phyloP scores from a whole-genome alignment of 106 monocot species.

The Dioscorea alata region DNA sequence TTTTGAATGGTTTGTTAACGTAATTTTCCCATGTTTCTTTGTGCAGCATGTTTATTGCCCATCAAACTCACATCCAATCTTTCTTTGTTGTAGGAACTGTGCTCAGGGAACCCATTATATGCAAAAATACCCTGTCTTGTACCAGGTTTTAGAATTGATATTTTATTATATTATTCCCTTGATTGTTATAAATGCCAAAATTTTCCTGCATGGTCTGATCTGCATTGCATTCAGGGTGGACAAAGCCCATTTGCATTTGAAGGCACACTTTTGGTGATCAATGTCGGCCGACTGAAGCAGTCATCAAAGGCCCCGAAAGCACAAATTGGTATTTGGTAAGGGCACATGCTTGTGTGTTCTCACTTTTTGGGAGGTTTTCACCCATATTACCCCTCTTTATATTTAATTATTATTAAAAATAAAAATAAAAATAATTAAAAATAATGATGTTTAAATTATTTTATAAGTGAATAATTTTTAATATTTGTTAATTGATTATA shows the following conservation, averaged over 20 bases:
- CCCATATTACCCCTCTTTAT: no score
- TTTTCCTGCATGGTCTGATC: not conserved
- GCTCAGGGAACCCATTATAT: conserved; percentile 91
- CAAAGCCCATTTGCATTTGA: conserved; percentile 93
- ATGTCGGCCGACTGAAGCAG: conserved; percentile 75
- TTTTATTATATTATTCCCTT: not conserved
- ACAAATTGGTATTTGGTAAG: conserved; percentile 80
- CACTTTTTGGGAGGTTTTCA: not conserved
- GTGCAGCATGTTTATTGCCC: not conserved
- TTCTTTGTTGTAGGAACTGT: conserved; percentile 57
- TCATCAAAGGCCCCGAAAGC: conserved; percentile 81
- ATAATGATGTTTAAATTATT: no score
- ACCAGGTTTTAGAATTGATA: conserved; percentile 36
- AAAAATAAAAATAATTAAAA: no score
- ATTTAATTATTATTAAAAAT: no score
- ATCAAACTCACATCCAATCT: not conserved
- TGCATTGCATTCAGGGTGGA: conserved; percentile 53
- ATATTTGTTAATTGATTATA: no score
- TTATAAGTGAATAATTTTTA: no score
- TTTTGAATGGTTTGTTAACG: conserved; percentile 61
- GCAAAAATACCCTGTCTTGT: conserved; percentile 86
- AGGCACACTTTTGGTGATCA: conserved; percentile 99
- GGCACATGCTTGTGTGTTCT: not conserved
- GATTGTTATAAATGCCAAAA: no score
- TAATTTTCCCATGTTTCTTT: no score